Evolutionary conservation across 306 rosid genomes (phyloP).

Genomic region (apple (Malus domestica)): DNA sequence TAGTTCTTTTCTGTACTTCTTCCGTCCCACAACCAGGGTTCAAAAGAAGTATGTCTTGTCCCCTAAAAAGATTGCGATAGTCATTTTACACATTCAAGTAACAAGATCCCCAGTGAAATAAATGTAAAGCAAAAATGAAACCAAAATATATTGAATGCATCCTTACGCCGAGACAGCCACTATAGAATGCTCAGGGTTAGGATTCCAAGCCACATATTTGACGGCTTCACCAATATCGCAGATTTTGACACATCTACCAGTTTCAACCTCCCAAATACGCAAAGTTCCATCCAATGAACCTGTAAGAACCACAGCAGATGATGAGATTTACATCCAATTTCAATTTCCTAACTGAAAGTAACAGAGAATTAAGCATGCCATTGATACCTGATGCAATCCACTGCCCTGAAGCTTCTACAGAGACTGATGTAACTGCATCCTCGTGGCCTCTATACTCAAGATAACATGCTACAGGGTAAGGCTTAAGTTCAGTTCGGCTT

Average conservation of each 20-base stretch:
- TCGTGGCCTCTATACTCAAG: slow-evolving; percentile 82
- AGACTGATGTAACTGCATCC: slow-evolving; percentile 76
- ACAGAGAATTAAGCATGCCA: slow-evolving; percentile 1
- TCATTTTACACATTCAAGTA: slow-evolving; percentile 15
- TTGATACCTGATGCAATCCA: slow-evolving; percentile 95
- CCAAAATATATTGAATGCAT: background rate
- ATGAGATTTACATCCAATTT: slow-evolving; percentile 8
- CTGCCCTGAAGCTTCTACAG: slow-evolving; percentile 76
- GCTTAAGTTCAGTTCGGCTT: slow-evolving; percentile 73
- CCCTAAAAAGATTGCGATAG: slow-evolving; percentile 40
- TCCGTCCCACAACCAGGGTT: slow-evolving; percentile 68
- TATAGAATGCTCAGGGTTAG: slow-evolving; percentile 57
- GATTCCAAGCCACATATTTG: slow-evolving; percentile 86
- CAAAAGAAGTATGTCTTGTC: slow-evolving; percentile 62
- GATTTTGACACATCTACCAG: slow-evolving; percentile 74
- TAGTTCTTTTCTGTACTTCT: slow-evolving; percentile 59
- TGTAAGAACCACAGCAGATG: slow-evolving; percentile 11
- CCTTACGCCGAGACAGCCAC: slow-evolving; percentile 76
- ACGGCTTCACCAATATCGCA: slow-evolving; percentile 82
- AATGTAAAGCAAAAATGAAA: background rate
- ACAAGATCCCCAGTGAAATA: background rate
- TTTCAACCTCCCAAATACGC: slow-evolving; percentile 89
- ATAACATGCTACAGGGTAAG: slow-evolving; percentile 70
- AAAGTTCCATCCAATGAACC: slow-evolving; percentile 78
- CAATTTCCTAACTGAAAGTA: slow-evolving; percentile 1